phyloP scores from a whole-genome alignment of 495 filamentous ascomycete genomes.

The Bacidia rubella region DNA sequence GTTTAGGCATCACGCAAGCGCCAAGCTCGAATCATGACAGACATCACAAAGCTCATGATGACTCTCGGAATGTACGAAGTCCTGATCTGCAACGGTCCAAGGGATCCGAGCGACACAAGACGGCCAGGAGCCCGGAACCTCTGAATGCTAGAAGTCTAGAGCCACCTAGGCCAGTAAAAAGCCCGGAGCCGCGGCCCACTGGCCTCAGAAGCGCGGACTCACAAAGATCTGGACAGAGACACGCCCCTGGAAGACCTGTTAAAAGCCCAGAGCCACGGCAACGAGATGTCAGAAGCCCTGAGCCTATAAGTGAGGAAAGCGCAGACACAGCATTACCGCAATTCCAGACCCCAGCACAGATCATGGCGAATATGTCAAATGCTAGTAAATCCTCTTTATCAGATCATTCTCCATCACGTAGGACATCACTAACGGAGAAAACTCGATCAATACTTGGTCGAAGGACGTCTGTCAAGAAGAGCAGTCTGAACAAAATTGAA shows the following conservation, averaged over 20 bases:
- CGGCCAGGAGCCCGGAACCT: slow-evolving; percentile 6
- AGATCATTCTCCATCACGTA: slow-evolving; percentile 9
- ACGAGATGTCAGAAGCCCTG: slow-evolving; percentile 9
- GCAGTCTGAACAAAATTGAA: background rate
- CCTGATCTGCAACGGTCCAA: slow-evolving; percentile 1
- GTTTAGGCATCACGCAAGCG: background rate
- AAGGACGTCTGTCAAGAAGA: slow-evolving; percentile 5
- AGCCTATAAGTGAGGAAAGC: background rate
- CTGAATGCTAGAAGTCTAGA: slow-evolving; percentile 7
- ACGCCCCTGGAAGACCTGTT: slow-evolving; percentile 4
- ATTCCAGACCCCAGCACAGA: slow-evolving; percentile 9
- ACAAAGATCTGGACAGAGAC: slow-evolving; percentile 8
- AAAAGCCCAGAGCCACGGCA: slow-evolving; percentile 5
- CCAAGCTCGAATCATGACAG: slow-evolving; percentile 1
- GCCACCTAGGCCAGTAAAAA: slow-evolving; percentile 1
- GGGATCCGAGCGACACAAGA: background rate
- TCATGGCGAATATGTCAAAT: slow-evolving; percentile 6
- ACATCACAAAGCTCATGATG: background rate
- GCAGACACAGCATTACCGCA: background rate
- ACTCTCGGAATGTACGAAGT: background rate
- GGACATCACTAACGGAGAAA: slow-evolving; percentile 11
- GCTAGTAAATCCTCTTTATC: slow-evolving; percentile 7
- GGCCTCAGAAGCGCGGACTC: slow-evolving; percentile 6
- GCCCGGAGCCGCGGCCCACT: background rate
- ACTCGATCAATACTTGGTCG: slow-evolving; percentile 13